Evolutionary conservation across 2,329 filamentous ascomycete species (phyloP), one percentile per base, ranked within the genome.

Genomic region (Paecilomyces dactylethromorphus): DNA sequence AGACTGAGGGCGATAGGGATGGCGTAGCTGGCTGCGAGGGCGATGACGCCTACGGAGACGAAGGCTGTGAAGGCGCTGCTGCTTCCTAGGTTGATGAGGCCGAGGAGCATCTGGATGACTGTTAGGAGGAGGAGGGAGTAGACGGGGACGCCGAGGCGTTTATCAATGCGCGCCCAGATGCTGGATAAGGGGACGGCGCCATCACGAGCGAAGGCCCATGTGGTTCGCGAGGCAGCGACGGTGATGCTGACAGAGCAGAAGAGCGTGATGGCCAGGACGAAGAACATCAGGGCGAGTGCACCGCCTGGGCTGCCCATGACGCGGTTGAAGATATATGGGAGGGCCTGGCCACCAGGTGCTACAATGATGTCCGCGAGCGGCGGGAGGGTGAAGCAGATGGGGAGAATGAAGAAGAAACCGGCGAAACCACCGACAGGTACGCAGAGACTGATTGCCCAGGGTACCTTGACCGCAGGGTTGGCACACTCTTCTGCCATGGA

Each of bases 401-500:
- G 82, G 15, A 84, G 76, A 59, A 82, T 76, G 65, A 84, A 84
- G 67, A 84, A 82, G 0, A 85, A 66, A 0, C 82, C 82, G 0
- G 80, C 79, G 49, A 82, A 72, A 0, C 81, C 81, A 10, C 80
- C 81, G 15, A 85, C 77, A 0, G 82, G 81, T 2, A 84, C 73
- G 57, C 78, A 80, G 2, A 82, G 74, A 8, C 78, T 74, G 56
- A 85, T 77, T 10, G 82, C 82, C 33, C 74, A 79, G 0, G 82
- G 82, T 0, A 85, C 71, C 63, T 81, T 81, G 22, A 80, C 61
- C 3, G 80, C 76, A 1, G 84, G 81, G 55, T 84, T 76, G 7
- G 75, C 68, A 39, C 81, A 83, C 68, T 86, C 84, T 71, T 87
- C 84, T 1, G 83, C 83, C 84, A 86, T 87, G 8, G 81, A 81